Evolutionary conservation across 225 moss, liverwort and hornwort species (phyloP).

Genomic region (Straminergon stramineum): DNA sequence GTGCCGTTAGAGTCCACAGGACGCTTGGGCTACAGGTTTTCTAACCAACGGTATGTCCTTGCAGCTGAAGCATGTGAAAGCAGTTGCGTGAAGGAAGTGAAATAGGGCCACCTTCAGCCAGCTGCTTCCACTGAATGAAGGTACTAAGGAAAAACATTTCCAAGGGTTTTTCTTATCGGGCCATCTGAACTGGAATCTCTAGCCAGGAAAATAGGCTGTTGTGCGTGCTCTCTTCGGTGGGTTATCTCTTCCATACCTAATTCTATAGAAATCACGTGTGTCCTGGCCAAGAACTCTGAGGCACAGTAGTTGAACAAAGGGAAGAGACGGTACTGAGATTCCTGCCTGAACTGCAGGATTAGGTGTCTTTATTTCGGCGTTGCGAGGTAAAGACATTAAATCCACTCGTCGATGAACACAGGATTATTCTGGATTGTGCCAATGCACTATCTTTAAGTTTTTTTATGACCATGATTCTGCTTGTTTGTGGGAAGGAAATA

Average conservation of each 20-base stretch:
- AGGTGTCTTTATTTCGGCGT: not conserved
- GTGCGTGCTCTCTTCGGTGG: not conserved
- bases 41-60: not conserved
- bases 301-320: not conserved
- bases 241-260: not conserved
- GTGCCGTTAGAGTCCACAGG: not conserved
- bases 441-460: not conserved
- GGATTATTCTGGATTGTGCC: not conserved
- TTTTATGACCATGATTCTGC: not conserved
- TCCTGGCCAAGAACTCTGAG: not conserved
- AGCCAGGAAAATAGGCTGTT: not conserved
- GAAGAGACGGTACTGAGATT: not conserved
- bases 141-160: not conserved
- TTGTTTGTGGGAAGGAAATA: not conserved
- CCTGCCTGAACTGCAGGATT: not conserved
- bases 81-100: constrained; percentile 10
- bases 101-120: constrained; percentile 2
- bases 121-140: constrained; percentile 18
- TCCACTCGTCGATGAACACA: not conserved
- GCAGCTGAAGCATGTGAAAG: constrained; percentile 27
- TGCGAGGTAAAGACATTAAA: not conserved
- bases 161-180: constrained; percentile 8
- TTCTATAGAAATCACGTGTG: not conserved
- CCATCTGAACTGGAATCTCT: not conserved
- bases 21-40: not conserved